A percentile compares a stretch with the other conserved stretches of the same genome.
phyloP scores from a whole-genome alignment of 805 yeast genomes.

The Saccharomycopsis sp. region DNA sequence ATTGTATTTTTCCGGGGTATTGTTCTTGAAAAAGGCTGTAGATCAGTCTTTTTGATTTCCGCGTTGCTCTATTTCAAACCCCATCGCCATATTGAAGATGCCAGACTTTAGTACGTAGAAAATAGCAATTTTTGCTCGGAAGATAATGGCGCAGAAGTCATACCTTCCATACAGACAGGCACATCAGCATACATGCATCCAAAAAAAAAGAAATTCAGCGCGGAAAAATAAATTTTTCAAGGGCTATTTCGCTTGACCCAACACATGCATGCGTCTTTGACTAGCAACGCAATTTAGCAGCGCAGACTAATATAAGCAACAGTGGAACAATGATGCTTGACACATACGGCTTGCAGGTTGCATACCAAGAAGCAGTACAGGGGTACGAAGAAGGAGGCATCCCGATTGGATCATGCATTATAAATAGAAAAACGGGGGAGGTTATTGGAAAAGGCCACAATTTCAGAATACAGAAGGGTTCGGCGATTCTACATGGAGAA shows the following conservation, averaged over 20 bases:
- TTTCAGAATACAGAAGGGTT: conserved; percentile 75
- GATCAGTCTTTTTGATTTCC: too few relatives aligned
- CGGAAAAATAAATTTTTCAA: background rate
- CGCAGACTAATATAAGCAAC: conserved; percentile 29
- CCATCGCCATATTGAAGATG: background rate
- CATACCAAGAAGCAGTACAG: conserved; percentile 62
- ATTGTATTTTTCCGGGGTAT: too few relatives aligned
- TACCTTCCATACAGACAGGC: background rate
- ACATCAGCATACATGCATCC: background rate
- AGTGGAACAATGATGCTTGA: conserved; percentile 36
- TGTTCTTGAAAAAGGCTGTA: too few relatives aligned
- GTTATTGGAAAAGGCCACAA: conserved; percentile 88
- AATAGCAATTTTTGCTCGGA: background rate
- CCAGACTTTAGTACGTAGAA: background rate
- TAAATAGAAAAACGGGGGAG: conserved; percentile 61
- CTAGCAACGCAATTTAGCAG: background rate
- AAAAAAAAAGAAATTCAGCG: too few relatives aligned
- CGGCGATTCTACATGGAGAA: conserved; percentile 89
- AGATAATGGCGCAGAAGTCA: background rate
- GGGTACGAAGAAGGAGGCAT: conserved; percentile 82
- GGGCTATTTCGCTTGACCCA: background rate
- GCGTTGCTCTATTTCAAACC: background rate
- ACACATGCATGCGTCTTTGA: too few relatives aligned
- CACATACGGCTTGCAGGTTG: conserved; percentile 56
- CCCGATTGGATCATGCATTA: conserved; percentile 77